phyloP scores from a whole-genome alignment of 2,329 filamentous ascomycete species.

The Dactylellina sp. region DNA sequence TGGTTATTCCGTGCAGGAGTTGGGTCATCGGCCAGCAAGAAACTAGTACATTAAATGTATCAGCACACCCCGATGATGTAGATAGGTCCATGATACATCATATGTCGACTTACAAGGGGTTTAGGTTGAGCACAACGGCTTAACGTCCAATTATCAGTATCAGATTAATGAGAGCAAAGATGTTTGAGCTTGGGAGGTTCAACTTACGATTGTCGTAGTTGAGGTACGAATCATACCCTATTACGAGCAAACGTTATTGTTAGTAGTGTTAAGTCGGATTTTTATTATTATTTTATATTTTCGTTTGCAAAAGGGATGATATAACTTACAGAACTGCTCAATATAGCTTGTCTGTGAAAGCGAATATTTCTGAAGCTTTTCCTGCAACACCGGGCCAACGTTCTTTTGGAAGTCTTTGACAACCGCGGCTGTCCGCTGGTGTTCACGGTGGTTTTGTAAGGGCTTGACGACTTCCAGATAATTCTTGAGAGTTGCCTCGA shows the following conservation, averaged over 20 bases:
- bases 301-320: no score
- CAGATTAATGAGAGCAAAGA: no score
- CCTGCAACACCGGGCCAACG: conserved; percentile 86
- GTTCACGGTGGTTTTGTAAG: conserved; percentile 82
- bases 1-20: conserved; percentile 97
- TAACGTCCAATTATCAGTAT: conserved; percentile 50
- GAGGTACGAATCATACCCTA: conserved; percentile 98
- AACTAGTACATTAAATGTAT: conserved; percentile 65
- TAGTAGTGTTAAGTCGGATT: no score
- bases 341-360: conserved; percentile 94
- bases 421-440: conserved; percentile 82
- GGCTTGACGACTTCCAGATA: conserved; percentile 84
- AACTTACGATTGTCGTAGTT: conserved; percentile 87
- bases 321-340: conserved; percentile 94
- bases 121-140: conserved; percentile 93
- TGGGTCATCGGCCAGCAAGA: conserved; percentile 95
- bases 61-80: conserved; percentile 10
- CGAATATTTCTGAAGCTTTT: conserved; percentile 89
- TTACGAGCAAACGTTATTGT: conserved; percentile 57
- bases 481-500: conserved; percentile 80
- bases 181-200: neutral
- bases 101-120: conserved; percentile 74
- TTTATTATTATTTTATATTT: no score
- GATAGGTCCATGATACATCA: neutral
- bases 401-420: conserved; percentile 83